Evolutionary conservation across 768 basidiomycete species (phyloP), one percentile per base, ranked within the genome.

Genomic region (Lentinula raphanica): DNA sequence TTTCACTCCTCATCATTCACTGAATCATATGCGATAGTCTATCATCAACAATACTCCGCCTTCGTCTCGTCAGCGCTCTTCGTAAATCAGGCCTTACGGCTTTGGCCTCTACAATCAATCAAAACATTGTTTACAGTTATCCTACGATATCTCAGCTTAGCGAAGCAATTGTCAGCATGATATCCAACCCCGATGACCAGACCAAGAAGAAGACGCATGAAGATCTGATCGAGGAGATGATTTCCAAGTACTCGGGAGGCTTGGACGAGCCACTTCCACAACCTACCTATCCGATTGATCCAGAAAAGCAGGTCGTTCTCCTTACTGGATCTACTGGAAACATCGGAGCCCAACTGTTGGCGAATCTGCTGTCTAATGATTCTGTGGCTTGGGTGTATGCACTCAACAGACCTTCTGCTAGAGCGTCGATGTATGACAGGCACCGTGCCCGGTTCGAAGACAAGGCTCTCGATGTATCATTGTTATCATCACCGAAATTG

Each of bases 281-380:
- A 9, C 28, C 54, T 13, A 28, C 40, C 21, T 17, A 17, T 32
- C 27, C 27, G 13, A 23, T 56, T 11, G 13, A 56, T 7, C n/a
- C 44, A 19, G 32, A 35, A 6, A 13, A 27, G 11, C 23, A 46
- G 21, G 38, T 48, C 21, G 70, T 78, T 0, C 62, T 75, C 9
- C 61, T 78, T 27, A 78, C 76, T 0, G 76, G 76, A 4, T 67
- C 70, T 2, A 78, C 77, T 0, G 76, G 76, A 6, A 68, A 66
- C 21, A 66, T 78, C 3, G 77, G 77, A 15, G 71, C 72, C 1
- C 67, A 73, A 50, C 49, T 76, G 1, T 68, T 77, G 3, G 65
- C 63, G 0, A 59, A 63, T 5, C 67, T 78, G 6, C 58, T 73
- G 13, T 39, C 54, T 5, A 64, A 63, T n/a, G 31, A 55, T 0